Conservation (phyloP, 768 basidiomycete species). For the Rhizopogon roseolus region DNA sequence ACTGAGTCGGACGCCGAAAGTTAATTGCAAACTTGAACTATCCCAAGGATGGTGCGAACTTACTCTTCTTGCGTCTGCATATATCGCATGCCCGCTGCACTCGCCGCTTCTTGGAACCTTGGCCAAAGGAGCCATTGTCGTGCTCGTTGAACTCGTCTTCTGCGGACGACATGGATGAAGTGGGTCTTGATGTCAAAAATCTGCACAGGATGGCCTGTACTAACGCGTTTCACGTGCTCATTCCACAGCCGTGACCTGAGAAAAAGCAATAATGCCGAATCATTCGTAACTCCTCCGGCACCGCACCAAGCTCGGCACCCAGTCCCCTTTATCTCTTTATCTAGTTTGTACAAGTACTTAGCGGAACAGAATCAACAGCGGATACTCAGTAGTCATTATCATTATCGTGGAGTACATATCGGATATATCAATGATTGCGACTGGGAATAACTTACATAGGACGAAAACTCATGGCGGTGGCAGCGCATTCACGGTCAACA, state of each 20-base stretch:
- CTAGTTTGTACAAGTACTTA: too few relatives aligned
- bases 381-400: too few relatives aligned
- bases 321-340: too few relatives aligned
- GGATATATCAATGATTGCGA: too few relatives aligned
- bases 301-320: too few relatives aligned
- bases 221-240: background rate
- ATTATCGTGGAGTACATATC: too few relatives aligned
- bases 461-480: too few relatives aligned
- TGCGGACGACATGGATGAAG: constrained; percentile 50
- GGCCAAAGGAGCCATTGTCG: constrained; percentile 24
- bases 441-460: too few relatives aligned
- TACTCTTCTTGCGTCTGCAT: constrained; percentile 82
- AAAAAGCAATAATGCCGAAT: background rate
- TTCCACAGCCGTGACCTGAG: background rate
- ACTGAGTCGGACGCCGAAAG: constrained; percentile 33
- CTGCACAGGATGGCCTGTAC: background rate
- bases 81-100: constrained; percentile 80
- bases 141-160: constrained; percentile 57
- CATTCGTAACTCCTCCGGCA: background rate
- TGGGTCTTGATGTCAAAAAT: background rate
- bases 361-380: too few relatives aligned
- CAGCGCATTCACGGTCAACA: too few relatives aligned
- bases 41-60: constrained; percentile 12
- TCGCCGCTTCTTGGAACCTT: constrained; percentile 57
- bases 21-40: background rate